Evolutionary conservation across 441 rosid genomes (phyloP).

Genomic region (Kokia cookei): DNA sequence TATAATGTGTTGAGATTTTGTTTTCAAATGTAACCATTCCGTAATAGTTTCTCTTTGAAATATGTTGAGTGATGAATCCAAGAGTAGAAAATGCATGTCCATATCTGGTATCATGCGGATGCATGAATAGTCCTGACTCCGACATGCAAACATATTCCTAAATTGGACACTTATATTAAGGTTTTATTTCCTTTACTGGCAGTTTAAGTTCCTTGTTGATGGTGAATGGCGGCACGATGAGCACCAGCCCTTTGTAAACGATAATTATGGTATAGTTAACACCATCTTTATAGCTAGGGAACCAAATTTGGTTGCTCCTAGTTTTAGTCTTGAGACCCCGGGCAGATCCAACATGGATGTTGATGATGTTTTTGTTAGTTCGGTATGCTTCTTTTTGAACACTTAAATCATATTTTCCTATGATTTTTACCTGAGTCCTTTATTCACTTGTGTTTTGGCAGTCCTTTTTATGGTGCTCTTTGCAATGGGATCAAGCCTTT

Average conservation of each 20-base stretch:
- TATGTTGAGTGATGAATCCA: neutral
- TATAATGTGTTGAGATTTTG: neutral
- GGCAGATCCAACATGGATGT: constrained; percentile 67
- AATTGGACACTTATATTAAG: constrained; percentile 11
- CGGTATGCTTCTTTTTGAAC: constrained; percentile 29
- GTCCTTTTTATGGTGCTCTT: neutral
- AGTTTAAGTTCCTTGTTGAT: constrained; percentile 72
- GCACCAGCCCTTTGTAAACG: constrained; percentile 46
- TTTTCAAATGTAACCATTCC: neutral
- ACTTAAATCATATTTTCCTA: neutral
- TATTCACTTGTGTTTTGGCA: neutral
- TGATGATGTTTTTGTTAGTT: constrained; percentile 43
- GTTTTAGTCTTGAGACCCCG: constrained; percentile 29
- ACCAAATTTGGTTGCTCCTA: constrained; percentile 34
- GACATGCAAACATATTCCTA: neutral
- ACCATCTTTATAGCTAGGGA: constrained; percentile 46
- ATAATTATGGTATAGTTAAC: constrained; percentile 65
- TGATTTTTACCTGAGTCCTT: neutral
- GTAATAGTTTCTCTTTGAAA: neutral
- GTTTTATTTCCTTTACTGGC: constrained; percentile 22
- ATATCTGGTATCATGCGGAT: neutral
- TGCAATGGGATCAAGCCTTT: neutral
- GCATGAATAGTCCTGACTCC: neutral
- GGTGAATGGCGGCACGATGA: constrained; percentile 69
- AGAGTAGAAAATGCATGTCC: neutral